phyloP scores from a whole-genome alignment of 345 rosid genomes.

The Populus simonii region DNA sequence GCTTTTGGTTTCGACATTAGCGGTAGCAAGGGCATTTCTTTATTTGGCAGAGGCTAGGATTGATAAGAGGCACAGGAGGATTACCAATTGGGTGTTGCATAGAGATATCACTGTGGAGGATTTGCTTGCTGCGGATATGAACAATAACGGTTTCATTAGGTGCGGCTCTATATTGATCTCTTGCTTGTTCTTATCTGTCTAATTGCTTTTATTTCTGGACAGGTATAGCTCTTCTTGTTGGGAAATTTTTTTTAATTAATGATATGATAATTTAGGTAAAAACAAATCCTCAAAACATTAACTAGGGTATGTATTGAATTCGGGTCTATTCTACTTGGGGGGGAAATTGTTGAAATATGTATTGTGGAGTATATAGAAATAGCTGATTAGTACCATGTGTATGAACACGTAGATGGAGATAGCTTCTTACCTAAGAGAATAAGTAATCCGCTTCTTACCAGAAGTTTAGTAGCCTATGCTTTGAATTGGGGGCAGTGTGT shows the following conservation, averaged over 20 bases:
- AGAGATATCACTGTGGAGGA: slow-evolving; percentile 42
- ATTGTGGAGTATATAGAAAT: neutral
- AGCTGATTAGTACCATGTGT: neutral
- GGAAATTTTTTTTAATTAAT: neutral
- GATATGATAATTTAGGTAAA: neutral
- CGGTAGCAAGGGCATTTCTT: slow-evolving; percentile 50
- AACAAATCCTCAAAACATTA: neutral
- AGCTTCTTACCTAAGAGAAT: no score
- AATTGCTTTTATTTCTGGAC: neutral
- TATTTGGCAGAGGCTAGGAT: slow-evolving; percentile 47
- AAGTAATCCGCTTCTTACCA: no score
- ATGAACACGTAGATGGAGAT: no score
- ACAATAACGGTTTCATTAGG: slow-evolving; percentile 40
- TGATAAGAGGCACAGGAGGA: slow-evolving; percentile 43
- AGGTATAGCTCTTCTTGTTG: neutral
- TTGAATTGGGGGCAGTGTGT: neutral
- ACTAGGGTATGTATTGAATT: neutral
- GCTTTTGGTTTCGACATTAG: slow-evolving; percentile 46
- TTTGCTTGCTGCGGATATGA: slow-evolving; percentile 41
- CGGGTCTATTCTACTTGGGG: no score
- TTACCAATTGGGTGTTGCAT: slow-evolving; percentile 43
- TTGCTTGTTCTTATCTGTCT: neutral
- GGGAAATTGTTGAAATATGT: no score
- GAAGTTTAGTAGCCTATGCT: no score
- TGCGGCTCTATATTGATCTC: neutral